A percentile compares a stretch with the other conserved stretches of the same genome.
Conservation (phyloP, 2,329 filamentous ascomycete genomes). For the Aspergillus viridinutans region DNA sequence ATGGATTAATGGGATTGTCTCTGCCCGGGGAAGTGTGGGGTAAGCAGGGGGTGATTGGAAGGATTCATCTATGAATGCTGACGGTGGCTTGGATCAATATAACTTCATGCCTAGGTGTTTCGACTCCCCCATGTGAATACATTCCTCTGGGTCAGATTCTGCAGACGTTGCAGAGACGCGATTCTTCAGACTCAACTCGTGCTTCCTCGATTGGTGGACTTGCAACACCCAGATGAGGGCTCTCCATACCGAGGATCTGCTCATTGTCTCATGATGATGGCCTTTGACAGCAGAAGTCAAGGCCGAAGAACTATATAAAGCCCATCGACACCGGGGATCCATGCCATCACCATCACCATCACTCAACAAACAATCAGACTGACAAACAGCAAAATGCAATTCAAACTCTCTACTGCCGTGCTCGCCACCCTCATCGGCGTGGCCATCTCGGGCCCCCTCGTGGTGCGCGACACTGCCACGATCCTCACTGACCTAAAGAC, state of each 20-base stretch:
- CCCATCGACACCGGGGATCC: not conserved
- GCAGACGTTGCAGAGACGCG: not conserved
- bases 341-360: not conserved
- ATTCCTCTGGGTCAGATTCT: not conserved
- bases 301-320: not conserved
- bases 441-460: not conserved
- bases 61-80: not conserved
- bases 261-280: not conserved
- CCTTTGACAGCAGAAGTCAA: not conserved
- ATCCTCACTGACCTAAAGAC: slow-evolving; percentile 8
- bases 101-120: not conserved
- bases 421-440: not conserved
- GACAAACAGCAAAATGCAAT: slow-evolving; percentile 1
- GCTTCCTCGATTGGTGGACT: not conserved
- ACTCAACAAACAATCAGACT: no score
- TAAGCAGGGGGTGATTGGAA: not conserved
- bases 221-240: not conserved
- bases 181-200: not conserved
- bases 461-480: slow-evolving; percentile 1
- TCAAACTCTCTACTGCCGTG: not conserved
- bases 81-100: not conserved
- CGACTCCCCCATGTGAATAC: not conserved
- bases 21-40: not conserved
- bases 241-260: not conserved
- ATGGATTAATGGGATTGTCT: not conserved